A percentile compares a stretch with the other conserved stretches of the same genome.
Conservation (phyloP, 2,329 filamentous ascomycete genomes). For the Colletotrichum scovillei region DNA sequence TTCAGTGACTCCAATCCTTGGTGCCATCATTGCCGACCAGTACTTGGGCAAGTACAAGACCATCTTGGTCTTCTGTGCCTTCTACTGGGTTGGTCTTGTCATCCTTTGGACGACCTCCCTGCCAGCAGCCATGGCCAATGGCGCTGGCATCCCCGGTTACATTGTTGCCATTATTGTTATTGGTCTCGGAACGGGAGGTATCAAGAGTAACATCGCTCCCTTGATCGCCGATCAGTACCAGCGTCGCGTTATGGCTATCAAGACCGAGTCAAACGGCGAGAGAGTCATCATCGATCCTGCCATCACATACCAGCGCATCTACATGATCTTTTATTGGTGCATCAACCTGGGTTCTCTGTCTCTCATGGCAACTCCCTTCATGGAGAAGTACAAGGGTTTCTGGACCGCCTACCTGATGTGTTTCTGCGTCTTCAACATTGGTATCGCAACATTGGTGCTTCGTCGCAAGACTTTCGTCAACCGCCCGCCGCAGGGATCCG, state of each 20-base stretch:
- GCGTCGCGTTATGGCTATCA: slow-evolving; percentile 61
- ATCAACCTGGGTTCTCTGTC: slow-evolving; percentile 72
- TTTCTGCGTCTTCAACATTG: slow-evolving; percentile 69
- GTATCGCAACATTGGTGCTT: slow-evolving; percentile 52
- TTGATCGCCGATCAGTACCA: slow-evolving; percentile 75
- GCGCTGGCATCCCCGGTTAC: slow-evolving; percentile 60
- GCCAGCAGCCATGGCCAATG: slow-evolving; percentile 47
- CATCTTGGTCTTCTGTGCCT: slow-evolving; percentile 65
- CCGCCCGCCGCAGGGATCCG: slow-evolving; percentile 68
- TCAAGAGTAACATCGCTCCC: slow-evolving; percentile 73
- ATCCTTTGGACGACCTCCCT: slow-evolving; percentile 64
- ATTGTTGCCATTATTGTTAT: slow-evolving; percentile 70
- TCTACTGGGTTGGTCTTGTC: slow-evolving; percentile 69
- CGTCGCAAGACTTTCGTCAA: slow-evolving; percentile 60
- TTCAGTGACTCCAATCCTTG: slow-evolving; percentile 54
- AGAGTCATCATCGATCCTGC: slow-evolving; percentile 75
- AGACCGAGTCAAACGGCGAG: slow-evolving; percentile 61
- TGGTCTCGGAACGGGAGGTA: slow-evolving; percentile 74
- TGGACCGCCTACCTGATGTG: slow-evolving; percentile 71
- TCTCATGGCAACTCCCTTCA: slow-evolving; percentile 72
- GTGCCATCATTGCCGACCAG: slow-evolving; percentile 67
- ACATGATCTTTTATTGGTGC: slow-evolving; percentile 76
- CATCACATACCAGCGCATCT: slow-evolving; percentile 75
- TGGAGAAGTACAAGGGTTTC: slow-evolving; percentile 76
- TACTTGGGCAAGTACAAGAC: slow-evolving; percentile 72